Conservation (phyloP, 2,329 filamentous ascomycete species). For the Aspergillus fructus region DNA sequence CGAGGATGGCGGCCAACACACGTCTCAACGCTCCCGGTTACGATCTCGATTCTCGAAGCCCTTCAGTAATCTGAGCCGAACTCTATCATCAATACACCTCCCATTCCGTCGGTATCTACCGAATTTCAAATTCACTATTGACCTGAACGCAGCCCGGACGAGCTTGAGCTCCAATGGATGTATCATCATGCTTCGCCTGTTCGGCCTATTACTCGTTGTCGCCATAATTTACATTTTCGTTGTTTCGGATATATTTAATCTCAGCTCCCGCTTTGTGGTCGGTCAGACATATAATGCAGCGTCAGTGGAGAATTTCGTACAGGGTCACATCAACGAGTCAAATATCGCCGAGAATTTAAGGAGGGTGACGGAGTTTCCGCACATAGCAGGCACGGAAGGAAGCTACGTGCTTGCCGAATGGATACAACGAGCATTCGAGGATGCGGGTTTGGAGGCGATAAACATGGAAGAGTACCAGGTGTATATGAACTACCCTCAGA, state of each 20-base stretch:
- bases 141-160: slow-evolving; percentile 33
- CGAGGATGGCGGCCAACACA: slow-evolving; percentile 59
- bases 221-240: slow-evolving; percentile 81
- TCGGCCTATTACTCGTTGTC: slow-evolving; percentile 73
- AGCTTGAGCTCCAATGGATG: slow-evolving; percentile 52
- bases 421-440: slow-evolving; percentile 73
- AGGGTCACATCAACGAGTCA: slow-evolving; percentile 68
- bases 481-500: slow-evolving; percentile 86
- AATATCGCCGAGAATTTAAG: slow-evolving; percentile 70
- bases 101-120: slow-evolving; percentile 49
- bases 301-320: slow-evolving; percentile 72
- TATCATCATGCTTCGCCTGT: slow-evolving; percentile 69
- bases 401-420: slow-evolving; percentile 84
- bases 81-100: slow-evolving; percentile 57
- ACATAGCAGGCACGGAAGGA: slow-evolving; percentile 91
- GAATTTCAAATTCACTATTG: slow-evolving; percentile 40
- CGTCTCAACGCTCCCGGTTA: slow-evolving; percentile 39
- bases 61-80: slow-evolving; percentile 56
- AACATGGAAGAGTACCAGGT: slow-evolving; percentile 77
- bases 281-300: slow-evolving; percentile 80
- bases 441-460: slow-evolving; percentile 72
- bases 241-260: slow-evolving; percentile 76
- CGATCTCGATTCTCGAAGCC: slow-evolving; percentile 56
- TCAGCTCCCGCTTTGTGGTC: slow-evolving; percentile 61
- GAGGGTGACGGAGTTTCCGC: slow-evolving; percentile 80